These are phyloP conservation scores for Coemansia sp. DNA, from an alignment of 192 early-diverging fungal genomes.

Conservation along the genomic window DNA sequence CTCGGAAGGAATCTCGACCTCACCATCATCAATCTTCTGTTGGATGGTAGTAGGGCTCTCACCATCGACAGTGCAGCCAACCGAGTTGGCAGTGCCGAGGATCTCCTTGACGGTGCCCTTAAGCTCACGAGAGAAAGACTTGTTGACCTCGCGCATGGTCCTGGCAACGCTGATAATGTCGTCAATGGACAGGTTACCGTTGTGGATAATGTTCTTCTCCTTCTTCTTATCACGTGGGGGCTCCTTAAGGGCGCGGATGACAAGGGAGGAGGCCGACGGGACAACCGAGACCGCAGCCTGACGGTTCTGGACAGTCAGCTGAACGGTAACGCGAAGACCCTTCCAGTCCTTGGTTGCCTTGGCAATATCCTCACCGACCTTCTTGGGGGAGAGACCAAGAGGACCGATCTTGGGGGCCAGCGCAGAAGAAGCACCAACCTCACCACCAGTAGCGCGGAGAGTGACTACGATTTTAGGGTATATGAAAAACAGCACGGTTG, in stretches of 20 bases:
- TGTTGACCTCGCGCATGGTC: slow-evolving; percentile 80
- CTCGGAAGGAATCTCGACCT: slow-evolving; percentile 66
- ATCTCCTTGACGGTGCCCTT: slow-evolving; percentile 91
- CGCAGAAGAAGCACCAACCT: slow-evolving; percentile 94
- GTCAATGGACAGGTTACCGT: slow-evolving; percentile 92
- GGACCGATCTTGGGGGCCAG: slow-evolving; percentile 99
- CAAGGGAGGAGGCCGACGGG: slow-evolving; percentile 92
- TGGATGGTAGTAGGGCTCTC: slow-evolving; percentile 85
- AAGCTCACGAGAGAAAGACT: slow-evolving; percentile 93
- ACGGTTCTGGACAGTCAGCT: slow-evolving; percentile 99
- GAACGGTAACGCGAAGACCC: slow-evolving; percentile 97
- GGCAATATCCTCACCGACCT: slow-evolving; percentile 99
- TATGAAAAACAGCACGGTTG: background rate
- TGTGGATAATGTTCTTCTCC: slow-evolving; percentile 99
- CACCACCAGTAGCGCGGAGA: slow-evolving; percentile 97
- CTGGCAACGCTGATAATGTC: slow-evolving; percentile 95
- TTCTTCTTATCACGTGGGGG: slow-evolving; percentile 97
- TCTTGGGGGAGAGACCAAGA: slow-evolving; percentile 99
- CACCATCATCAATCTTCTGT: slow-evolving; percentile 83
- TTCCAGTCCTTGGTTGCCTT: slow-evolving; percentile 99
- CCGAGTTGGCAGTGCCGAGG: slow-evolving; percentile 90
- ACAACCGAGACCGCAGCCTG: slow-evolving; percentile 96
- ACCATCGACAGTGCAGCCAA: slow-evolving; percentile 99
- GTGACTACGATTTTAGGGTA: slow-evolving; percentile 58
- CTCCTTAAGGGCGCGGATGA: slow-evolving; percentile 97